Evolutionary conservation across 2,329 filamentous ascomycete genomes (phyloP).

Genomic region (Diaporthe sp.): DNA sequence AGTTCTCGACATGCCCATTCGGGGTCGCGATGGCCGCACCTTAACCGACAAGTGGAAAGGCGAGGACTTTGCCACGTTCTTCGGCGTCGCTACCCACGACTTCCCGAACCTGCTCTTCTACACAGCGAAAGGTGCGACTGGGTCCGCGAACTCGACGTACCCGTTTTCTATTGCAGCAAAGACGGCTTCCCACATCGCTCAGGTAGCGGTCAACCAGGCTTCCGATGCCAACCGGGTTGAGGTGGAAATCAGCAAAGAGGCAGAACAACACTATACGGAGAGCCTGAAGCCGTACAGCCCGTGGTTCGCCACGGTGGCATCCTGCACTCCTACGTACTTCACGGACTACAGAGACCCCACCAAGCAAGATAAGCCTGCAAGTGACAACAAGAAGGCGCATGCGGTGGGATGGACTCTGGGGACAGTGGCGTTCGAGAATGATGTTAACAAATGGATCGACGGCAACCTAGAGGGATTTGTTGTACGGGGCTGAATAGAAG

Average conservation of each 20-base stretch:
- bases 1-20: background rate
- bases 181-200: background rate
- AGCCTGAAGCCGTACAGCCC: background rate
- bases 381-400: background rate
- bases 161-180: background rate
- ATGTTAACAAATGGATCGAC: background rate
- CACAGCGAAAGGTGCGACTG: background rate
- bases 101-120: background rate
- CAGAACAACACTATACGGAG: background rate
- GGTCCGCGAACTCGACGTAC: background rate
- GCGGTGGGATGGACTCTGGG: background rate
- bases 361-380: background rate
- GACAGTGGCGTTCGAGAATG: background rate
- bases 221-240: background rate
- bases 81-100: background rate
- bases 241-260: conserved; percentile 25
- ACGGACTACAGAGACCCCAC: background rate
- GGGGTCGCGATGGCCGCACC: background rate
- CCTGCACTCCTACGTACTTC: background rate
- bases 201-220: background rate
- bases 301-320: background rate
- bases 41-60: background rate
- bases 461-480: background rate
- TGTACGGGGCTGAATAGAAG: background rate
- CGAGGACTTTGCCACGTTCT: background rate